phyloP scores from a whole-genome alignment of 1,139 yeast genomes.

The Protomyces pachydermus region DNA sequence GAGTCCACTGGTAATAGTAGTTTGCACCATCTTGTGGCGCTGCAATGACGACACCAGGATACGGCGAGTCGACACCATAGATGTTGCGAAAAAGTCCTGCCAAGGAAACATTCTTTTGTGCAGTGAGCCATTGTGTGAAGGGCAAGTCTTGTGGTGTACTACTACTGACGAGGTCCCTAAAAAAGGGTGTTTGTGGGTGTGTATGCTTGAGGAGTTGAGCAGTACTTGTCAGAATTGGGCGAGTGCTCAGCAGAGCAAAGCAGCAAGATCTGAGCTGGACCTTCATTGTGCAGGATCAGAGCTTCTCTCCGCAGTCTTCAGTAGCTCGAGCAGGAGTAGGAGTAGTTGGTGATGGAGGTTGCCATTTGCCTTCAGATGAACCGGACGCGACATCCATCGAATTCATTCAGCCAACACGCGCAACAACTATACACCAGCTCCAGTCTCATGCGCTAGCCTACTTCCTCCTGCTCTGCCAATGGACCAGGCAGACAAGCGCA shows the following conservation, averaged over 20 bases:
- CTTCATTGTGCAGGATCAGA: neutral
- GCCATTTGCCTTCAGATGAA: no score
- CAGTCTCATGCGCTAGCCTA: neutral
- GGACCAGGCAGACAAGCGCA: slow-evolving; percentile 34
- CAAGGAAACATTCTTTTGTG: neutral
- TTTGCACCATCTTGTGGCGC: neutral
- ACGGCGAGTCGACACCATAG: neutral
- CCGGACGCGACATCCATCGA: neutral
- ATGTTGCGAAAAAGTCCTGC: neutral
- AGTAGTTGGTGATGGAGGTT: no score
- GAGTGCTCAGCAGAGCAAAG: neutral
- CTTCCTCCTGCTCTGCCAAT: neutral
- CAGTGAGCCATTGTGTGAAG: neutral
- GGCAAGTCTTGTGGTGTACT: neutral
- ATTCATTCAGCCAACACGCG: neutral
- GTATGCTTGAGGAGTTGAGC: neutral
- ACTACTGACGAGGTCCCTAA: neutral
- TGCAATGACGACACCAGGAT: neutral
- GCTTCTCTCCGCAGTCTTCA: no score
- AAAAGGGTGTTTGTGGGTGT: neutral
- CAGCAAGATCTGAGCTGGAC: neutral
- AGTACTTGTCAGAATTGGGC: neutral
- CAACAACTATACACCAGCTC: neutral
- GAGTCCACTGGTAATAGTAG: neutral
- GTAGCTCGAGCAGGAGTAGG: no score